Base-by-base conservation (phyloP, 2,329 filamentous ascomycete species). In the Pestalotiopsis sp. region DNA sequence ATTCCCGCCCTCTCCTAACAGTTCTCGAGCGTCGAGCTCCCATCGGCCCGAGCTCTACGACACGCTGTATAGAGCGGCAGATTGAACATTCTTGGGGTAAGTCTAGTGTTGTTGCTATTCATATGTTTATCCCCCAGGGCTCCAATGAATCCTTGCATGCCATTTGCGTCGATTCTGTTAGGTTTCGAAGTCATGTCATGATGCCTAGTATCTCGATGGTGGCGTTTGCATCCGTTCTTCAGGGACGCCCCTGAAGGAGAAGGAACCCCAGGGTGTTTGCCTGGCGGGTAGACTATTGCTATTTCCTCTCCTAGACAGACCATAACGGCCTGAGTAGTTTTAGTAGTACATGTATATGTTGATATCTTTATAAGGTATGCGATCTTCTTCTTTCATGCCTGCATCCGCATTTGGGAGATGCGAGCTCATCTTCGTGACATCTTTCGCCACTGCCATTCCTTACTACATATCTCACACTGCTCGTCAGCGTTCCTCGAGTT, bases 371-470 rank as follows among this genome's bases (percentile, higher is more conserved):
- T 79, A 79, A 79, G 76, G 73, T 75, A 77, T 75, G 71, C 59
- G 70, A 72, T 74, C 73, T 73, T 76, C 76, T 75, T 66, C 72
- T 69, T 75, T 70, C 76, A 78, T 78, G 70, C 76, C 76, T 77
- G 70, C 67, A 69, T 55, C 38, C 73, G 67, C 73, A 65, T 60
- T 69, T 69, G 69, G 67, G 67, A 71, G 68, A 72, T 70, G 67
- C 75, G 69, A 67, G 67, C 67, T 67, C 67, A 69, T 73, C 70
- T 74, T 72, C 69, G 73, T 75, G 74, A 75, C 73, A 74, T 74
- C 72, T 73, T 75, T 73, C 75, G 76, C 76, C 76, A 70, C 73
- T 76, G 76, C 74, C 77, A 79, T 79, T 79, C 77, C 77, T 79
- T 78, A 75, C 72, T 72, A 77, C 74, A 78, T 79, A 78, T 77